Evolutionary conservation across 805 yeast genomes (phyloP).

Genomic region (Cyberlindnera veronae): DNA sequence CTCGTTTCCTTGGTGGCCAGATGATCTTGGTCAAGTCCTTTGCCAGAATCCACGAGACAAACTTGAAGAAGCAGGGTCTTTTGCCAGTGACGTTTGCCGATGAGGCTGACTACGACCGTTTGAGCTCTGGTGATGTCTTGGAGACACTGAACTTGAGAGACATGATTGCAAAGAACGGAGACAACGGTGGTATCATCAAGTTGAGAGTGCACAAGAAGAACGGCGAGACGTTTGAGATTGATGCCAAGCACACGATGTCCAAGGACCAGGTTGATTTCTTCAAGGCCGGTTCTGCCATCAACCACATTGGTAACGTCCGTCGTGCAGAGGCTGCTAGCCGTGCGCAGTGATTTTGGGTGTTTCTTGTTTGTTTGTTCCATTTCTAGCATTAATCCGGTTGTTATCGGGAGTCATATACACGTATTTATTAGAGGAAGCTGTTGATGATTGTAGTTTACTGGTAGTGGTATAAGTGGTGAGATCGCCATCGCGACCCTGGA

Average conservation of each 20-base stretch:
- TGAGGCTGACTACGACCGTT: conserved; percentile 82
- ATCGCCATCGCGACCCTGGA: too few species aligned
- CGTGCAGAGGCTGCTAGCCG: conserved; percentile 29
- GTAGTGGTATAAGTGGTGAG: too few species aligned
- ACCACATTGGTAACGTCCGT: conserved; percentile 70
- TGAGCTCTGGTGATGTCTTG: conserved; percentile 72
- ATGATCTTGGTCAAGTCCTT: conserved; percentile 88
- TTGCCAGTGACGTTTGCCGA: conserved; percentile 91
- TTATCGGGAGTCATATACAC: too few species aligned
- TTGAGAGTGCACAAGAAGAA: conserved; percentile 70
- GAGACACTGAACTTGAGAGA: conserved; percentile 73
- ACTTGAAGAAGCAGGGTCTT: conserved; percentile 99
- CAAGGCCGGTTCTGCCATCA: conserved; percentile 96
- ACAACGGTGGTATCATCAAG: conserved; percentile 79
- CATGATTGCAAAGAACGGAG: conserved; percentile 75
- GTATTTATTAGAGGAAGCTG: too few species aligned
- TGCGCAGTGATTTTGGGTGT: neutral
- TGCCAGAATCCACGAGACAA: conserved; percentile 99
- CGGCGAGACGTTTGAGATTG: conserved; percentile 67
- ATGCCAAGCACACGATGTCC: conserved; percentile 94
- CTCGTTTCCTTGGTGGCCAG: conserved; percentile 89
- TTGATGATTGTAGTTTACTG: too few species aligned
- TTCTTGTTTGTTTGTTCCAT: neutral
- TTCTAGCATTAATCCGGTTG: neutral
- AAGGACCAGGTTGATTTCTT: conserved; percentile 93